phyloP scores from a whole-genome alignment of 192 early-diverging fungal genomes.

The Entomortierella chlamydospora region DNA sequence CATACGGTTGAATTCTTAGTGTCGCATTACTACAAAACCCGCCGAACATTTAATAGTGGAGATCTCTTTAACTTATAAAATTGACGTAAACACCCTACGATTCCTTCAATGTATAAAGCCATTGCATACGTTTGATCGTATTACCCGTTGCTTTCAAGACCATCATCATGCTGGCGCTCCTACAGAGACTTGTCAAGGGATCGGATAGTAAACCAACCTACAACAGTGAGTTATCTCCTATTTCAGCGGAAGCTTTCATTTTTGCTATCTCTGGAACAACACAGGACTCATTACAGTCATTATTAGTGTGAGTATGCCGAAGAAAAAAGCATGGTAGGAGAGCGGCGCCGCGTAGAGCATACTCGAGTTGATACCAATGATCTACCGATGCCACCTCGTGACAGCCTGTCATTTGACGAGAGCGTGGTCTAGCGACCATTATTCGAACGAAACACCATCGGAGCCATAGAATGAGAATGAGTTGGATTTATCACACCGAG shows the following conservation, averaged over 20 bases:
- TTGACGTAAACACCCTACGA: no score
- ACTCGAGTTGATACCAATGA: no score
- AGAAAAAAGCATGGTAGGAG: not conserved
- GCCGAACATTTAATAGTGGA: conserved; percentile 12
- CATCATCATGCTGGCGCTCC: conserved; percentile 16
- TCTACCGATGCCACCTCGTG: not conserved
- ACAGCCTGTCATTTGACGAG: not conserved
- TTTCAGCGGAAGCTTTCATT: conserved; percentile 28
- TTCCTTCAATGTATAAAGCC: conserved; percentile 2
- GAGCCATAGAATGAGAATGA: no score
- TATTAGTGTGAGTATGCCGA: not conserved
- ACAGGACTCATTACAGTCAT: conserved; percentile 3
- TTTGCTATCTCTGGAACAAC: conserved; percentile 45
- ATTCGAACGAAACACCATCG: not conserved
- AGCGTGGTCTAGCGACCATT: not conserved
- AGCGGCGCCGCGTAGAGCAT: not conserved
- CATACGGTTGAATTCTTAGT: not conserved
- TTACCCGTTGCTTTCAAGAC: conserved; percentile 23
- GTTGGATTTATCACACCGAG: no score
- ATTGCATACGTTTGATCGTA: conserved; percentile 27
- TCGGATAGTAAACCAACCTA: not conserved
- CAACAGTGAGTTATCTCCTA: conserved; percentile 10
- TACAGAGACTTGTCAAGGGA: conserved; percentile 2
- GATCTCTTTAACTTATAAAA: no score
- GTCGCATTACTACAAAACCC: conserved; percentile 5